Evolutionary conservation across 2,329 filamentous ascomycete species (phyloP).

Genomic region (Aurifilum marmelostoma): DNA sequence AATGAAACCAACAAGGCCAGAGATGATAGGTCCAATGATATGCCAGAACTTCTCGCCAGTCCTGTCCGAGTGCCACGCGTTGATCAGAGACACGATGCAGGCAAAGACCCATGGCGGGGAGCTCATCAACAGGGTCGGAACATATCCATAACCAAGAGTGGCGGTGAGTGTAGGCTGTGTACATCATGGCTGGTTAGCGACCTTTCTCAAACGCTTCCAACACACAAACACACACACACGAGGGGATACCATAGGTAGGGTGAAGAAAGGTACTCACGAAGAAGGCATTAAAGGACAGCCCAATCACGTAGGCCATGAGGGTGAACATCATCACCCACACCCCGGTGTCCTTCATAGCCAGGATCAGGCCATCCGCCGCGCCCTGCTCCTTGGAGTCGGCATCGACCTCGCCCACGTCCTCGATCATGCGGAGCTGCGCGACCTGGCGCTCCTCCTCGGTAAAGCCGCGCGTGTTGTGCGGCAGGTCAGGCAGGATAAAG

Average conservation of each 20-base stretch:
- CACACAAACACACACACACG: no score
- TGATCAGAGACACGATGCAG: slow-evolving; percentile 57
- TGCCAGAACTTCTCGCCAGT: slow-evolving; percentile 64
- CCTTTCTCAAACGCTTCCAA: no score
- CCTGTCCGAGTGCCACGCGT: slow-evolving; percentile 60
- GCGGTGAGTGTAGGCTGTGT: slow-evolving; percentile 52
- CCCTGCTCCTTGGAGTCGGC: slow-evolving; percentile 54
- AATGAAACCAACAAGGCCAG: slow-evolving; percentile 60
- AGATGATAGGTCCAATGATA: slow-evolving; percentile 55
- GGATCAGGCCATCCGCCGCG: slow-evolving; percentile 56
- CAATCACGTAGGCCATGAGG: slow-evolving; percentile 63
- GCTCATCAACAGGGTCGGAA: slow-evolving; percentile 58
- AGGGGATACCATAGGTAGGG: not conserved
- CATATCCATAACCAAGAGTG: slow-evolving; percentile 56
- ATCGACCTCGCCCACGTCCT: slow-evolving; percentile 62
- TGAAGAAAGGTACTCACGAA: slow-evolving; percentile 44
- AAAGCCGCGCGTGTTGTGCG: slow-evolving; percentile 61
- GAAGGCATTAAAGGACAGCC: slow-evolving; percentile 61
- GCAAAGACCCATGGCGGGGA: slow-evolving; percentile 63
- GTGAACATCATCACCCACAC: slow-evolving; percentile 67
- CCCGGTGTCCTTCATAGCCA: slow-evolving; percentile 64
- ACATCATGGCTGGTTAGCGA: not conserved
- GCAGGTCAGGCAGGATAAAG: slow-evolving; percentile 58
- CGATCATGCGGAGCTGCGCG: slow-evolving; percentile 58
- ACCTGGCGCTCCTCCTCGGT: slow-evolving; percentile 60